Base-by-base conservation (phyloP, 1,284 basidiomycete species). In the Sanghuangporus weigelae region DNA sequence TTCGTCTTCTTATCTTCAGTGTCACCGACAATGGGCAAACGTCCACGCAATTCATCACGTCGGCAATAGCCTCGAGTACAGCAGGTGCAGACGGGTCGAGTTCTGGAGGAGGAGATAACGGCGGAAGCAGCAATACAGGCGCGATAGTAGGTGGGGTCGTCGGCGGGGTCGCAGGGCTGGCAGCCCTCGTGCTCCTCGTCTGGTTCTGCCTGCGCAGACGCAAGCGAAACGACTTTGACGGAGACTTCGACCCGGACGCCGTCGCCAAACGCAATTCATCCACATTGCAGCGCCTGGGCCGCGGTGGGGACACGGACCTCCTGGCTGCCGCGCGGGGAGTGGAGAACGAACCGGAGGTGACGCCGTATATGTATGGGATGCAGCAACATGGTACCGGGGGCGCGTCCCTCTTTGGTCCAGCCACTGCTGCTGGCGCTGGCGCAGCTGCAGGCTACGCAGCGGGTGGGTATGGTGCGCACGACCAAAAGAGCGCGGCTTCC, bases 221-320 rank as follows among this genome's bases (percentile, higher is more conserved):
- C 21, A 57, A 51, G 36, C 65, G 67, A 23, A 72, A 76, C 66
- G 81, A 82, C 38, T 82, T 82, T 60, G 80, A 82, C 60, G 81
- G 80, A 55, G 75, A 81, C 73, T 82, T 82, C 65, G 81, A 82
- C 51, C 81, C 80, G 0, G 81, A 82, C 66, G 75, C 75, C 8
- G 75, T 82, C 58, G 68, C 73, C 11, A 67, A 70, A 35, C 69
- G 70, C 14, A 50, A 64, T 21, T 46, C 56, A 8, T 40, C 49
- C 21, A 35, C 57, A n/a, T 2, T 56, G 7, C 39, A 62, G 4
- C 50, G 54, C 7, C n/a, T 57, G n/a, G 62, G 62, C 8, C 44
- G 51, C n/a, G 62, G 56, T 19, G 62, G 49, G 23, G 49, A 49
- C 19, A 42, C 62, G 39, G 58, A 60, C 49, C 26, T 59, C 23